Evolutionary conservation across 2,329 filamentous ascomycete species (phyloP), one percentile per base, ranked within the genome.

Genomic region (Trichoderma breve): DNA sequence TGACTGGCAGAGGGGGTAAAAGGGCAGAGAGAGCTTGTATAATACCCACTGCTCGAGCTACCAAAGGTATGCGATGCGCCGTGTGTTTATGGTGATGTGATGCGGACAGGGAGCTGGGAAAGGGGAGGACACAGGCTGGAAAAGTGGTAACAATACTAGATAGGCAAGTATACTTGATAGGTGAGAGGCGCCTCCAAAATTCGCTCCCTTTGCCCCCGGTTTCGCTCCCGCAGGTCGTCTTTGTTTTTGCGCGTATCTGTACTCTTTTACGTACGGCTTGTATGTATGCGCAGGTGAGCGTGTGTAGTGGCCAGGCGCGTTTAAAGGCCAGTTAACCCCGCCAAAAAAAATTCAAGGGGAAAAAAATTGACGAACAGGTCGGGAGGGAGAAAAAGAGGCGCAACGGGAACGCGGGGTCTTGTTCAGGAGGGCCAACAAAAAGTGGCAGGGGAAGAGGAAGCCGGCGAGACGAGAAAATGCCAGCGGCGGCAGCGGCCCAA

Each of bases 381-480:
- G n/a, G n/a, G 43, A 51, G 39, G 21, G 39, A 62, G 47, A 68
- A 62, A 51, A 51, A 65, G 64, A 68, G 64, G 43, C 70, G 63
- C 63, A 61, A 62, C 55, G 30, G 64, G 43, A 68, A 68, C 70
- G 70, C 70, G 70, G 70, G 70, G 70, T 72, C 70, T 53, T 34
- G 57, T 66, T 57, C 21, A 32, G 36, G 36, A 60, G n/a, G 62
- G 70, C 62, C 62, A 66, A 61, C 70, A 39, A 34, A 21, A 30
- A 24, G n/a, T 34, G 66, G 36, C 58, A 64, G 47, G 36, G 36
- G 51, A 43, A 34, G 53, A 61, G 18, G 57, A 60, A 39, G 61
- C 63, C 70, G 62, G 55, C 7, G 55, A 71, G 55, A 67, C 39
- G 28, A 62, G 28, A 34, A 67, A 61, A 61, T 60, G 63, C 34